These are phyloP conservation scores for Rhizopogon vesiculosus DNA, from an alignment of 768 basidiomycete species.

Conservation along the genomic window DNA sequence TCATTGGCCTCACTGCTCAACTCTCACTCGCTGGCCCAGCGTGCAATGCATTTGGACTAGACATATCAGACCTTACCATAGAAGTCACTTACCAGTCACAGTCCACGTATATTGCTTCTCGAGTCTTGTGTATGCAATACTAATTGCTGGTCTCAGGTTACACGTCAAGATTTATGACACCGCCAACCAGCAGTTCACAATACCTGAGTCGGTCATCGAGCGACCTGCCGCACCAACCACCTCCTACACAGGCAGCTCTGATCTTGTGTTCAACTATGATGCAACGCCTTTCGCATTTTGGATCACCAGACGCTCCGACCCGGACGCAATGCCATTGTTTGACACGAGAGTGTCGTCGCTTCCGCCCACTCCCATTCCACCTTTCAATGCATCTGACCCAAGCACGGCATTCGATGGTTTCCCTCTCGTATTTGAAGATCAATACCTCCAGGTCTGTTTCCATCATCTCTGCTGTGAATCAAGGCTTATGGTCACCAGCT, in stretches of 20 bases:
- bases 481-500: constrained; percentile 32
- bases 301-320: constrained; percentile 66
- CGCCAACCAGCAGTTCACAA: constrained; percentile 55
- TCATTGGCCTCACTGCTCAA: constrained; percentile 48
- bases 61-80: constrained; percentile 55
- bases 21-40: constrained; percentile 49
- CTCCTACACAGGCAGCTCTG: constrained; percentile 39
- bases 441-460: constrained; percentile 60
- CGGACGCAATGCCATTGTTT: constrained; percentile 53
- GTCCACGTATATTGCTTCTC: constrained; percentile 33
- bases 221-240: constrained; percentile 33
- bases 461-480: neutral
- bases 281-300: constrained; percentile 70
- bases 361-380: constrained; percentile 53
- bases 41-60: constrained; percentile 64
- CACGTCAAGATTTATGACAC: constrained; percentile 68
- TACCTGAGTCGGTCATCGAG: constrained; percentile 52
- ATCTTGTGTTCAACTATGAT: constrained; percentile 67
- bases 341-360: constrained; percentile 65
- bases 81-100: constrained; percentile 62
- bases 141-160: constrained; percentile 33
- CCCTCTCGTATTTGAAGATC: constrained; percentile 73
- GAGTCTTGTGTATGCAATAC: neutral
- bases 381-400: constrained; percentile 46
- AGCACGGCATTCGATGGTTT: constrained; percentile 59